Base-by-base conservation (phyloP, 805 yeast species). In the Myxozyma sirexii region DNA sequence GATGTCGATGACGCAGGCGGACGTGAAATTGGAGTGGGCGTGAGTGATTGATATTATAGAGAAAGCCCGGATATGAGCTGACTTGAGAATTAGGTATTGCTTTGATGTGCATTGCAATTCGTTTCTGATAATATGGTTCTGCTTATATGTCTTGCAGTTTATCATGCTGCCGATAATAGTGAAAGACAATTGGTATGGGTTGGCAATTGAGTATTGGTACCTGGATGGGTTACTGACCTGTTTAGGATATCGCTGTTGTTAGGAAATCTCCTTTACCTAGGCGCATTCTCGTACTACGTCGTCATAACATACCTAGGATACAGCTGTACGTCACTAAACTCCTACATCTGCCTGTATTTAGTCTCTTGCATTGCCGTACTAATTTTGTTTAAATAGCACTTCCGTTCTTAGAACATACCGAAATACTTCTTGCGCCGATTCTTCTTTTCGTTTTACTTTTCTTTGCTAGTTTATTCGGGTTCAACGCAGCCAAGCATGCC, bases 101-200 rank as follows among this genome's bases (percentile, higher is more conserved):
- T 92, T 92, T 71, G 97, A 91, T 69, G 86, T 91, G 27, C 97
- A 92, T 74, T 90, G 97, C 76, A 92, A 92, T 73, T 82, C 96
- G n/a, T 90, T 88, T 71, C 75, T 90, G 63, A 77, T 86, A 15
- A 84, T 90, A 45, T 90, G 96, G 96, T 79, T 89, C 54, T 74
- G 82, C 52, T 76, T 90, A 38, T 88, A 90, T 72, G 79, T 90
- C 63, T 60, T 88, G 31, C 96, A 90, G 73, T 87, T 89, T 69
- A 70, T 90, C 48, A 72, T 89, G 56, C 75, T 90, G 61, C 97
- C 97, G 1, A 69, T 90, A 17, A 74, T 90, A 42, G 82, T 84
- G 53, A 72, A 83, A 68, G 81, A 84, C 64, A 84, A 82, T 62
- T 85, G 90, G 76, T 68, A 37, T 17, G 42, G 3, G 4, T 15